Percentiles rank a stretch among this genome's conserved stretches.
Conservation (phyloP, 768 basidiomycete species). For the Pholiota conissans region DNA sequence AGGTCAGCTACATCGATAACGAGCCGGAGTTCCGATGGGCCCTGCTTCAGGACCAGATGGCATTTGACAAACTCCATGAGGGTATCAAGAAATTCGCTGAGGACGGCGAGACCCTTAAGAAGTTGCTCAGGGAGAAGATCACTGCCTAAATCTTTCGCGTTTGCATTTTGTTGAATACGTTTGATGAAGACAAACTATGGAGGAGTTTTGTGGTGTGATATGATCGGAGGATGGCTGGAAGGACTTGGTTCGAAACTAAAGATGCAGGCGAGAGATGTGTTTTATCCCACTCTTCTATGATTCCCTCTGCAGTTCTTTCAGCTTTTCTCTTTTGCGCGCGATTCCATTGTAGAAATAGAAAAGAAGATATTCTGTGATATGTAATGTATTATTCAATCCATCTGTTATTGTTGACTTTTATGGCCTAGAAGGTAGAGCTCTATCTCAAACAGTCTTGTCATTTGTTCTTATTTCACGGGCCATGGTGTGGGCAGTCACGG, state of each 20-base stretch:
- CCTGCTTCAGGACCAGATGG: slow-evolving; percentile 92
- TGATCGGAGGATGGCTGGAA: neutral
- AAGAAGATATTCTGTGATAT: slow-evolving; percentile 5
- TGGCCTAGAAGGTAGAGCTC: no score
- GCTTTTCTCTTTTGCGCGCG: neutral
- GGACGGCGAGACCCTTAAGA: slow-evolving; percentile 90
- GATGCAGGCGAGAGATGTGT: neutral
- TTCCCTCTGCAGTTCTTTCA: neutral
- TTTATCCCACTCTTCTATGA: neutral
- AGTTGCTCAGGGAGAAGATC: slow-evolving; percentile 70
- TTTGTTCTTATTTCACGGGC: no score
- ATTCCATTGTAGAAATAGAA: slow-evolving; percentile 15
- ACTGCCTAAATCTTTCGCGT: slow-evolving; percentile 34
- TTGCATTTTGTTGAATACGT: neutral
- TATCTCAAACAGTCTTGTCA: no score
- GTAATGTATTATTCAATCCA: slow-evolving; percentile 1
- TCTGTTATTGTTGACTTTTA: neutral
- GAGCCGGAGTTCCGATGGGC: slow-evolving; percentile 96
- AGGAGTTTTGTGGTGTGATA: neutral
- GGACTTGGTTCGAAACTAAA: neutral
- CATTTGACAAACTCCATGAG: slow-evolving; percentile 98
- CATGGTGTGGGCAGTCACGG: neutral
- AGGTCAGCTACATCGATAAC: slow-evolving; percentile 86
- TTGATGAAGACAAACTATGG: neutral
- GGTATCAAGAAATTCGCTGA: slow-evolving; percentile 98